phyloP scores from a whole-genome alignment of 345 rosid genomes.

The Ceriops decandra region DNA sequence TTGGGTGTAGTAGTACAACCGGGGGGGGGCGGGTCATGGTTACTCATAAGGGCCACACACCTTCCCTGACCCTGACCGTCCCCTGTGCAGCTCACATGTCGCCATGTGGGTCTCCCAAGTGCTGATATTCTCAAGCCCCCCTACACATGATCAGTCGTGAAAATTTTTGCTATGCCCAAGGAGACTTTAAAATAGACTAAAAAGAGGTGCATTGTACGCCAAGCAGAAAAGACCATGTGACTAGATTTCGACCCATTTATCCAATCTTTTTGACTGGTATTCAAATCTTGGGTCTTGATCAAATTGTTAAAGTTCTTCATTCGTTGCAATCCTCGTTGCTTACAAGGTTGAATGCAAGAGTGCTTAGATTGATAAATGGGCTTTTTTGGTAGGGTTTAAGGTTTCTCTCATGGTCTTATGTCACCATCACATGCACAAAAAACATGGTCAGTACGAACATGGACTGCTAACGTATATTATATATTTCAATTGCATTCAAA shows the following conservation, averaged over 20 bases:
- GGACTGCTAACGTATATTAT: background rate
- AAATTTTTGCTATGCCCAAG: constrained; percentile 23
- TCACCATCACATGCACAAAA: constrained; percentile 11
- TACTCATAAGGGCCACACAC: background rate
- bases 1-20: background rate
- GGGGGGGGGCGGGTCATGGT: constrained; percentile 1
- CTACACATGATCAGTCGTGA: constrained; percentile 25
- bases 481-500: constrained; percentile 1
- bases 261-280: constrained; percentile 25
- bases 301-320: background rate
- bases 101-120: constrained; percentile 41
- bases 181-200: background rate
- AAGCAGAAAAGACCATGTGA: constrained; percentile 43
- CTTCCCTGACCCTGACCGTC: constrained; percentile 25
- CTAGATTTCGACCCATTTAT: constrained; percentile 38
- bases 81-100: constrained; percentile 46
- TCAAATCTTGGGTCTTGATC: constrained; percentile 10
- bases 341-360: background rate
- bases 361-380: background rate
- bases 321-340: background rate
- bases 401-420: background rate
- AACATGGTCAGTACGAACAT: background rate
- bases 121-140: constrained; percentile 28
- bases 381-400: background rate
- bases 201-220: constrained; percentile 25